Percentiles rank a stretch among this genome's conserved stretches.
Evolutionary conservation across 192 early-diverging fungal species (phyloP).

Genomic region (Coemansia sp.): DNA sequence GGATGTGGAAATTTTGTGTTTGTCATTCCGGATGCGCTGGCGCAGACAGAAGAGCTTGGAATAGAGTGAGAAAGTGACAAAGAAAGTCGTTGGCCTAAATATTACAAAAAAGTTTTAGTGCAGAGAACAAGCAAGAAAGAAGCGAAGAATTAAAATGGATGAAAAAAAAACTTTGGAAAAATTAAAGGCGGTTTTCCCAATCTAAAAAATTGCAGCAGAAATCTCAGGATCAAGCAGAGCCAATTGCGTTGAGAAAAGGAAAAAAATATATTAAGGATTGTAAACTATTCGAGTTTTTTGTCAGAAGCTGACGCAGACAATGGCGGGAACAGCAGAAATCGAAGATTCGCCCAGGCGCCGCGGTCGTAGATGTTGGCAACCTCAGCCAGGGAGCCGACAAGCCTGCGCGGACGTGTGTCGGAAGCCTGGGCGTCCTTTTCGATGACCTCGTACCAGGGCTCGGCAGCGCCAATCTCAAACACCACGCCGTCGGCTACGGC

Average conservation of each 20-base stretch:
- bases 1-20: constrained; percentile 53
- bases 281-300: constrained; percentile 7
- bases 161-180: background rate
- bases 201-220: background rate
- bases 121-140: background rate
- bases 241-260: background rate
- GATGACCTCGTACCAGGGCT: constrained; percentile 21
- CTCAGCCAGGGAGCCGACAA: constrained; percentile 32
- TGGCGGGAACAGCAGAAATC: constrained; percentile 28
- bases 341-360: constrained; percentile 42
- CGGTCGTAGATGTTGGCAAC: constrained; percentile 46
- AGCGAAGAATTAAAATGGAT: background rate
- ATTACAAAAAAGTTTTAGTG: background rate
- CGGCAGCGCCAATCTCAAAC: constrained; percentile 17
- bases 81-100: background rate
- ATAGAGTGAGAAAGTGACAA: background rate
- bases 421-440: constrained; percentile 45
- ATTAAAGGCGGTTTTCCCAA: background rate
- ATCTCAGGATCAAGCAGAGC: background rate
- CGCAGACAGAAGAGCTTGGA: background rate
- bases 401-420: constrained; percentile 24
- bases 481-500: constrained; percentile 47
- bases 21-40: constrained; percentile 20
- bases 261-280: background rate
- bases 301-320: background rate